A percentile compares a stretch with the other conserved stretches of the same genome.
Evolutionary conservation across 2,329 filamentous ascomycete species (phyloP).

Genomic region (Nemania sp.): DNA sequence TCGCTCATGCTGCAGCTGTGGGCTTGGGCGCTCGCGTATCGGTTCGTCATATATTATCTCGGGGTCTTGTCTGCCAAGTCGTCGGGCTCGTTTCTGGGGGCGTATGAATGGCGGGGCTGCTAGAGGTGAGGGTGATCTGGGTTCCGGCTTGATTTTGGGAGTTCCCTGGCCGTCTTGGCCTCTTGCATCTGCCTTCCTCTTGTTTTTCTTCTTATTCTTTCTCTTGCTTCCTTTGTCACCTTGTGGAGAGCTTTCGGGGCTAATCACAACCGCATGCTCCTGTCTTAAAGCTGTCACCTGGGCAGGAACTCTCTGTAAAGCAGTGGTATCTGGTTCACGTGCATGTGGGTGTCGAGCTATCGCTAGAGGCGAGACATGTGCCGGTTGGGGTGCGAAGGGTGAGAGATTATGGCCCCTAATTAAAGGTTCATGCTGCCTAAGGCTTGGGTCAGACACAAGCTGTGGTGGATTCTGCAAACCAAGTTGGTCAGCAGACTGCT

Average conservation of each 20-base stretch:
- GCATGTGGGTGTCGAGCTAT: constrained; percentile 45
- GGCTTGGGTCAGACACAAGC: constrained; percentile 44
- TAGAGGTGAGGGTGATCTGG: constrained; percentile 64
- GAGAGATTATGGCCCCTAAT: constrained; percentile 74
- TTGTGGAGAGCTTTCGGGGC: constrained; percentile 64
- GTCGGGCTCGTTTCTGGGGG: constrained; percentile 60
- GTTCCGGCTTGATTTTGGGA: constrained; percentile 66
- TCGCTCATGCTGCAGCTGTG: constrained; percentile 42
- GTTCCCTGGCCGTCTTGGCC: constrained; percentile 50
- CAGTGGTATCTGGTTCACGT: constrained; percentile 37
- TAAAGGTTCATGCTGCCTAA: constrained; percentile 56
- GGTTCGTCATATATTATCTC: constrained; percentile 50
- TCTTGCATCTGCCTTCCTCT: constrained; percentile 55
- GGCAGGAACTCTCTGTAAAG: constrained; percentile 49
- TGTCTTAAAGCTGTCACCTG: constrained; percentile 62
- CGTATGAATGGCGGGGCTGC: constrained; percentile 55
- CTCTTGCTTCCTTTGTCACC: constrained; percentile 52
- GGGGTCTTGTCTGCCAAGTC: constrained; percentile 47
- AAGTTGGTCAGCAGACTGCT: constrained; percentile 41
- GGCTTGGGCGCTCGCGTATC: constrained; percentile 46
- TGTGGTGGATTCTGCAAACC: constrained; percentile 41
- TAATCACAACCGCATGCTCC: constrained; percentile 53
- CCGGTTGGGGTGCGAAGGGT: constrained; percentile 74
- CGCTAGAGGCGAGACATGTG: constrained; percentile 65
- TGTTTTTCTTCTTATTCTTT: constrained; percentile 57